Evolutionary conservation across 2,329 filamentous ascomycete genomes (phyloP).

Genomic region (Nannizziopsis arthrosporioides): DNA sequence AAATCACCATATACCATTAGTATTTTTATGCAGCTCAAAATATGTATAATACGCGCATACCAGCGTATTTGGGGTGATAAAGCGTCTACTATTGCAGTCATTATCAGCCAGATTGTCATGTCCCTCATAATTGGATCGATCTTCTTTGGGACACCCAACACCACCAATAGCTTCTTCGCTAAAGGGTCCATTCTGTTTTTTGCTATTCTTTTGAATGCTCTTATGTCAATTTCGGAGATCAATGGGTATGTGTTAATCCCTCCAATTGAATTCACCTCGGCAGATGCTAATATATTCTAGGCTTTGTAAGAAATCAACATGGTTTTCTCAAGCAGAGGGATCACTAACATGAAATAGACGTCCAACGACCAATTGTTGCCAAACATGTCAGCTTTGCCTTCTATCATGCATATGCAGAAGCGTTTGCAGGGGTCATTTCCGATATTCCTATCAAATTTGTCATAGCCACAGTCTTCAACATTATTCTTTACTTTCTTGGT

Average conservation of each 20-base stretch:
- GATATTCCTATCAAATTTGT: conserved; percentile 74
- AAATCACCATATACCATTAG: conserved; percentile 63
- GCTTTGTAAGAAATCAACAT: conserved; percentile 15
- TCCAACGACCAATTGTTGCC: conserved; percentile 83
- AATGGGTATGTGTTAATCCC: conserved; percentile 31
- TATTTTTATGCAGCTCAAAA: conserved; percentile 59
- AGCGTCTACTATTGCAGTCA: conserved; percentile 56
- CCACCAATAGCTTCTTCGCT: conserved; percentile 62
- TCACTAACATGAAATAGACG: conserved; percentile 46
- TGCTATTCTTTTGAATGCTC: conserved; percentile 55
- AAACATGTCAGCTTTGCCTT: conserved; percentile 81
- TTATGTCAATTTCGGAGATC: conserved; percentile 61
- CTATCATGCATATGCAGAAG: conserved; percentile 81
- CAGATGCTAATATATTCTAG: conserved; percentile 9
- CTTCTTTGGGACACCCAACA: conserved; percentile 44
- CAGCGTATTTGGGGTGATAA: conserved; percentile 65
- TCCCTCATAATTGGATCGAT: conserved; percentile 60
- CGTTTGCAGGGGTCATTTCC: conserved; percentile 69
- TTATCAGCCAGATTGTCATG: conserved; percentile 58
- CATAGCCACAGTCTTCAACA: conserved; percentile 64
- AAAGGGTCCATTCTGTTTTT: conserved; percentile 76
- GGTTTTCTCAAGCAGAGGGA: background rate
- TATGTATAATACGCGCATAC: conserved; percentile 76
- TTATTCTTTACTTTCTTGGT: conserved; percentile 76
- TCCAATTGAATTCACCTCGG: background rate